phyloP scores from a whole-genome alignment of 2,329 filamentous ascomycete species.

The Talaromyces verruculosus region DNA sequence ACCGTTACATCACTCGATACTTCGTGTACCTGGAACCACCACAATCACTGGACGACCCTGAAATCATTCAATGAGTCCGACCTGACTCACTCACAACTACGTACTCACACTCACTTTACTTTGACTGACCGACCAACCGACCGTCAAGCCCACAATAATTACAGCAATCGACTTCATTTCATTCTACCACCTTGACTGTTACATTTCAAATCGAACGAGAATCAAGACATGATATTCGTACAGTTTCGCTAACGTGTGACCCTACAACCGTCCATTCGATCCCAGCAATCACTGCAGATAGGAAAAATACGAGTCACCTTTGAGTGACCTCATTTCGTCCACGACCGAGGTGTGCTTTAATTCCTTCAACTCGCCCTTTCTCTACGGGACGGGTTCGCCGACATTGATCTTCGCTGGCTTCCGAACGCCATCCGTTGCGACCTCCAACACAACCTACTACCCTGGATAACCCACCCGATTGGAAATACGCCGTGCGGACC shows the following conservation, averaged over 20 bases:
- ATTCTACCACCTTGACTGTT: background rate
- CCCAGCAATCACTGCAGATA: background rate
- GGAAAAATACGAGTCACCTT: background rate
- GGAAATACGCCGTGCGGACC: constrained; percentile 11
- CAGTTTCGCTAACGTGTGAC: constrained; percentile 8
- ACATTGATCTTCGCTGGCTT: background rate
- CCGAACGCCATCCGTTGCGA: background rate
- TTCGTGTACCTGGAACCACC: background rate
- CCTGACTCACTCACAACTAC: background rate
- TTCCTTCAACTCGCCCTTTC: background rate
- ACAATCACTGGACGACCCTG: background rate
- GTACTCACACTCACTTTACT: background rate
- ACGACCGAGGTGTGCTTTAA: background rate
- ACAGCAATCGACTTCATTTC: background rate
- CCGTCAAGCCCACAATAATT: background rate
- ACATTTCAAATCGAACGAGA: constrained; percentile 2
- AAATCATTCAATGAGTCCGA: constrained; percentile 2
- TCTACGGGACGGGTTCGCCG: no score
- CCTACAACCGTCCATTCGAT: background rate
- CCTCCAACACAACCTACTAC: background rate
- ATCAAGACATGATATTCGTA: constrained; percentile 7
- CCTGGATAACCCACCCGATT: constrained; percentile 7
- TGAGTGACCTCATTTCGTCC: background rate
- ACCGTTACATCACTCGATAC: background rate
- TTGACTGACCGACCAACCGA: background rate